A percentile compares a stretch with the other conserved stretches of the same genome.
Conservation (phyloP, 1,139 yeast species). For the Suzukiozyma palmioleophila region DNA sequence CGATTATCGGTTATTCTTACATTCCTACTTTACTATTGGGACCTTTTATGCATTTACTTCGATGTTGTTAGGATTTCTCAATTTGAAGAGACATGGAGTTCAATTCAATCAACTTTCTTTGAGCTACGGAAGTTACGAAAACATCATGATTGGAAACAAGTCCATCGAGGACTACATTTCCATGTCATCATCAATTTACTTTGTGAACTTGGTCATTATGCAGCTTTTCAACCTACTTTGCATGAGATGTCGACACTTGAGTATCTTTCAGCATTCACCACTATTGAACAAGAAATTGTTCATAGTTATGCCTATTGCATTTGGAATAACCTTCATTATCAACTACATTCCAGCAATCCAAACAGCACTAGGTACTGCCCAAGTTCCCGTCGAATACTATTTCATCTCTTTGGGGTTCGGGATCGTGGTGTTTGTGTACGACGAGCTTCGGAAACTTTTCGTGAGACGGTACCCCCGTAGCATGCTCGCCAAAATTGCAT, state of each 20-base stretch:
- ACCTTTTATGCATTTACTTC: constrained; percentile 40
- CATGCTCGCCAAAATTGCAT: constrained; percentile 36
- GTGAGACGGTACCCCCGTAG: constrained; percentile 36
- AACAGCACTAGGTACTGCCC: constrained; percentile 29
- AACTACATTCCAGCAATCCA: constrained; percentile 45
- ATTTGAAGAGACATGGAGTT: constrained; percentile 36
- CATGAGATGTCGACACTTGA: constrained; percentile 41
- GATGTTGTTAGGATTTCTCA: constrained; percentile 38
- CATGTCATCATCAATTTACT: constrained; percentile 45
- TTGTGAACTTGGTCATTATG: constrained; percentile 46
- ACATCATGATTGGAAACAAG: constrained; percentile 13
- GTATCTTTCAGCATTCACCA: constrained; percentile 40
- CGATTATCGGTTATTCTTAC: constrained; percentile 35
- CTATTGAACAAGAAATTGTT: constrained; percentile 21
- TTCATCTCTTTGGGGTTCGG: constrained; percentile 49
- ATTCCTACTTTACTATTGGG: constrained; percentile 44
- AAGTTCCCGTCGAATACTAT: constrained; percentile 46
- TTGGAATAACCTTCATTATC: constrained; percentile 42
- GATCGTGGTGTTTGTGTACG: constrained; percentile 29
- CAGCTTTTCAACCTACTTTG: constrained; percentile 47
- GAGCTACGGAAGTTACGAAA: constrained; percentile 34
- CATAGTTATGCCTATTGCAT: constrained; percentile 32
- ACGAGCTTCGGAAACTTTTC: constrained; percentile 39
- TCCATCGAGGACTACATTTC: constrained; percentile 20
- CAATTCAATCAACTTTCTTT: constrained; percentile 32